A percentile compares a stretch with the other conserved stretches of the same genome.
Evolutionary conservation across 139 green algal genomes (phyloP).

Genomic region (Volvox reticuliferus): DNA sequence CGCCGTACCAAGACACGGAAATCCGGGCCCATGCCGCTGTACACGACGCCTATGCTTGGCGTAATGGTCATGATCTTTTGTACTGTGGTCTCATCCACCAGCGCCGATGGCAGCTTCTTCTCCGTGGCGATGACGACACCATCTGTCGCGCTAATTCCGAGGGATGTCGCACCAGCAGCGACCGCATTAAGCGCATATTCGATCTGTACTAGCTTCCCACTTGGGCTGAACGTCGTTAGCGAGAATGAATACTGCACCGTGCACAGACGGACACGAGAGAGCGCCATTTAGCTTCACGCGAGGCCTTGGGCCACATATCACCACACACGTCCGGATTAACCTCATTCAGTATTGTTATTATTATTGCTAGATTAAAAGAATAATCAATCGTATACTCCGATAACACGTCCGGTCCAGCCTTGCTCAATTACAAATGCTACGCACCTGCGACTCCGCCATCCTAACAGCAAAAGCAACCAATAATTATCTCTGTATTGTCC

Average conservation of each 20-base stretch:
- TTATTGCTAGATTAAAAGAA: too few species aligned
- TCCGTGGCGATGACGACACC: slow-evolving; percentile 99
- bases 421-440: background rate
- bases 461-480: background rate
- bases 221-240: slow-evolving; percentile 98
- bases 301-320: background rate
- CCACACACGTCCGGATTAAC: too few species aligned
- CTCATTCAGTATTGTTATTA: too few species aligned
- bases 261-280: background rate
- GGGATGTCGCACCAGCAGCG: slow-evolving; percentile 90
- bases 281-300: slow-evolving; percentile 4
- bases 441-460: slow-evolving; percentile 26
- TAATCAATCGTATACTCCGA: too few species aligned
- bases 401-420: too few species aligned
- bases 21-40: slow-evolving; percentile 99
- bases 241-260: slow-evolving; percentile 79
- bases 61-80: slow-evolving; percentile 95
- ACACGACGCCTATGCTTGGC: slow-evolving; percentile 95
- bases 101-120: slow-evolving; percentile 95
- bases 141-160: slow-evolving; percentile 97
- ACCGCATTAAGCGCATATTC: slow-evolving; percentile 99
- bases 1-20: slow-evolving; percentile 96
- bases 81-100: slow-evolving; percentile 93
- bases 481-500: background rate
- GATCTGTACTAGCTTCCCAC: slow-evolving; percentile 98